Percentiles rank a stretch among this genome's conserved stretches.
Conservation (phyloP, 495 filamentous ascomycete genomes). For the Stereocaulon alpinum region DNA sequence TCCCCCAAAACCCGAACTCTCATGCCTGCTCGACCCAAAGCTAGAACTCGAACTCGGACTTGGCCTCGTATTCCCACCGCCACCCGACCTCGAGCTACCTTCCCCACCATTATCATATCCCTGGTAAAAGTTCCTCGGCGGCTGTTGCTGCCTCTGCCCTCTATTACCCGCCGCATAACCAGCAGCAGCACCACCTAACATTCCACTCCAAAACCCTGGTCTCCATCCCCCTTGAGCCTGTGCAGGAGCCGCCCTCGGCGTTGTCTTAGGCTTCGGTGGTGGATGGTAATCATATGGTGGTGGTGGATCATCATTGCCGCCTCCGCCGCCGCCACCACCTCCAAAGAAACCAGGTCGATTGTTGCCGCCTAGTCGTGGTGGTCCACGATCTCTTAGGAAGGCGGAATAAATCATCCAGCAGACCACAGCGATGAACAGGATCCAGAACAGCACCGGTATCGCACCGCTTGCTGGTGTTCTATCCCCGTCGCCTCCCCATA, state of each 20-base stretch:
- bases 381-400: slow-evolving; percentile 11
- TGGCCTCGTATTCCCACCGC: slow-evolving; percentile 29
- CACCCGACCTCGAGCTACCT: slow-evolving; percentile 38
- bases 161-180: slow-evolving; percentile 57
- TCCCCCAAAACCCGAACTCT: slow-evolving; percentile 85
- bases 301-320: slow-evolving; percentile 44
- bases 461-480: slow-evolving; percentile 16
- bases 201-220: slow-evolving; percentile 83
- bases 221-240: slow-evolving; percentile 48
- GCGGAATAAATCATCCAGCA: slow-evolving; percentile 27
- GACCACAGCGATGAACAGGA: slow-evolving; percentile 36
- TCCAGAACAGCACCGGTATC: slow-evolving; percentile 35
- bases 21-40: slow-evolving; percentile 47
- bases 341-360: slow-evolving; percentile 34
- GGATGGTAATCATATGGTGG: slow-evolving; percentile 49
- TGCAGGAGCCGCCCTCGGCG: slow-evolving; percentile 23
- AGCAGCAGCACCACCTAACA: slow-evolving; percentile 59
- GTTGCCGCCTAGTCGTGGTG: slow-evolving; percentile 11
- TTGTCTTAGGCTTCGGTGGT: slow-evolving; percentile 45
- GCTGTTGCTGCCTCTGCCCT: slow-evolving; percentile 27
- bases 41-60: slow-evolving; percentile 35
- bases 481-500: slow-evolving; percentile 8
- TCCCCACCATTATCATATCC: slow-evolving; percentile 33
- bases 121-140: slow-evolving; percentile 24
- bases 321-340: slow-evolving; percentile 43